Evolutionary conservation across 192 early-diverging fungal genomes (phyloP).

Genomic region (Coemansia sp.): DNA sequence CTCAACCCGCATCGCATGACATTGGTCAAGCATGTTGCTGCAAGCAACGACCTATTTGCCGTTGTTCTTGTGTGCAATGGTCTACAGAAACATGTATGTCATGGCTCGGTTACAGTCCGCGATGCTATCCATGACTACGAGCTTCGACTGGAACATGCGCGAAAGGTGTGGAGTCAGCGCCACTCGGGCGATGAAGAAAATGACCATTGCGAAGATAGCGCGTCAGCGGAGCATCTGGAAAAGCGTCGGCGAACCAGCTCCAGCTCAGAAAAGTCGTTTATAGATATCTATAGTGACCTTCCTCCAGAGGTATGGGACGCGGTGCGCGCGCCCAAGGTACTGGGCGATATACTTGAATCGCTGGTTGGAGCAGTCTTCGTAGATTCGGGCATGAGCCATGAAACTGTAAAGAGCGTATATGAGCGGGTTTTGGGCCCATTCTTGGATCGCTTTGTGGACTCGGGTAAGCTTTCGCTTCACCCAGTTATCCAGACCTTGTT

Average conservation of each 20-base stretch:
- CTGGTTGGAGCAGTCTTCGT: slow-evolving; percentile 84
- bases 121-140: slow-evolving; percentile 61
- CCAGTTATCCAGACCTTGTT: slow-evolving; percentile 47
- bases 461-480: slow-evolving; percentile 46
- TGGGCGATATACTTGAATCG: slow-evolving; percentile 88
- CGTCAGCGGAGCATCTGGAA: neutral
- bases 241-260: neutral
- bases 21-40: slow-evolving; percentile 79
- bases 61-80: slow-evolving; percentile 64
- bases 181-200: neutral
- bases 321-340: slow-evolving; percentile 81
- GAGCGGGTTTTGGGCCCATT: slow-evolving; percentile 41
- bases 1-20: slow-evolving; percentile 78
- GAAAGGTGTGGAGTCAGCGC: slow-evolving; percentile 18
- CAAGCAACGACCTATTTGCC: slow-evolving; percentile 84
- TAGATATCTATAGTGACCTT: slow-evolving; percentile 38
- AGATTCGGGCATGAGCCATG: slow-evolving; percentile 71
- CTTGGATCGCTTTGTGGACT: slow-evolving; percentile 52
- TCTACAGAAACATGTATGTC: slow-evolving; percentile 67
- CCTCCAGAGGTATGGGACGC: slow-evolving; percentile 75
- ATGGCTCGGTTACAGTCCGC: slow-evolving; percentile 59
- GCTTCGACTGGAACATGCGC: slow-evolving; percentile 48
- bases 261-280: neutral
- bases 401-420: slow-evolving; percentile 52
- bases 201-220: neutral